phyloP scores from a whole-genome alignment of 1,139 yeast genomes.

The Protomyces macrosporus region DNA sequence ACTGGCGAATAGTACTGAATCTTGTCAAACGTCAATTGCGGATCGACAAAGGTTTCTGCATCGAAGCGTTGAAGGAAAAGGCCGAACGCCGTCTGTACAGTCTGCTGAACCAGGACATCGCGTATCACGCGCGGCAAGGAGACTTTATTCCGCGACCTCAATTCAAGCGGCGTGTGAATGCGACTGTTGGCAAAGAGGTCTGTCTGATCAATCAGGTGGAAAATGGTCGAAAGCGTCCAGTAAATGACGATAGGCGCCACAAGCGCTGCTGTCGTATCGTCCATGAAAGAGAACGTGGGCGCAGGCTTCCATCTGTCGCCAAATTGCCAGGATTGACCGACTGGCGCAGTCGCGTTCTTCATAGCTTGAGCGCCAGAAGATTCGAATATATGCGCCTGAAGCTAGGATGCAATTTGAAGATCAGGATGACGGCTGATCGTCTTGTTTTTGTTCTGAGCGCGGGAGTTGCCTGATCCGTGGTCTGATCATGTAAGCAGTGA shows the following conservation, averaged over 20 bases:
- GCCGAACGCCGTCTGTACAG: conserved; percentile 74
- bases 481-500: no score
- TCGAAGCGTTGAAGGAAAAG: conserved; percentile 52
- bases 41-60: conserved; percentile 43
- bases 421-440: no score
- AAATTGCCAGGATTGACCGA: neutral
- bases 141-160: conserved; percentile 67
- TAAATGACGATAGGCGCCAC: conserved; percentile 72
- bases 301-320: conserved; percentile 35
- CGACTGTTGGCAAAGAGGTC: conserved; percentile 63
- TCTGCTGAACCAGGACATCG: conserved; percentile 80
- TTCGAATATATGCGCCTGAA: no score
- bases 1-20: conserved; percentile 37
- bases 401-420: no score
- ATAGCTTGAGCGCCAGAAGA: neutral
- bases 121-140: conserved; percentile 60
- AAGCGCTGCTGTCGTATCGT: conserved; percentile 71
- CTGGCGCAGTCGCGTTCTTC: neutral
- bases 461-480: no score
- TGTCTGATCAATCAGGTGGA: conserved; percentile 59
- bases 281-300: conserved; percentile 46
- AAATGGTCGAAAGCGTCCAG: conserved; percentile 70
- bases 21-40: conserved; percentile 65
- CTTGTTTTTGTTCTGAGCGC: no score
- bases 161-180: conserved; percentile 88